These are phyloP conservation scores for Auriscalpium orientale DNA, from an alignment of 768 basidiomycete species.

Conservation along the genomic window DNA sequence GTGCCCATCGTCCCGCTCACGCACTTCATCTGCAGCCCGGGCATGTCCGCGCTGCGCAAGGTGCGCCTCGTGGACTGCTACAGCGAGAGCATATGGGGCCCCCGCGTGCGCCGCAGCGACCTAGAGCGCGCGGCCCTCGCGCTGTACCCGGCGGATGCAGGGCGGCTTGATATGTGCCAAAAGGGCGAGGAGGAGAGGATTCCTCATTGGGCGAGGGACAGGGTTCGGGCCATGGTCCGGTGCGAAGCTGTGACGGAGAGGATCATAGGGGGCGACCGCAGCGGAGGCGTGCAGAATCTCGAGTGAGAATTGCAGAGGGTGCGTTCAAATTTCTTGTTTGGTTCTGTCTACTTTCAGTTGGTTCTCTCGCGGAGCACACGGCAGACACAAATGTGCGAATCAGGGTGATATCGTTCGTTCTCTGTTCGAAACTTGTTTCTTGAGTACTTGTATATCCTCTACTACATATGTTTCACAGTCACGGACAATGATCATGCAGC, in stretches of 20 bases:
- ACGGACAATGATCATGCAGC: too few relatives aligned
- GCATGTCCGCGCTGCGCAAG: constrained; percentile 20
- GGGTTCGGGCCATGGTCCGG: constrained; percentile 32
- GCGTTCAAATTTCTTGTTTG: too few relatives aligned
- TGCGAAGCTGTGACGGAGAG: constrained; percentile 48
- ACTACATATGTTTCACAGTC: too few relatives aligned
- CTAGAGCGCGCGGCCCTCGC: constrained; percentile 31
- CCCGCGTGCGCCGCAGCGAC: constrained; percentile 41
- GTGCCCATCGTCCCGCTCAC: constrained; percentile 35
- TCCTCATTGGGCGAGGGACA: constrained; percentile 18
- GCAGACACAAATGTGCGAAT: too few relatives aligned
- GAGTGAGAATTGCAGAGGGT: not conserved
- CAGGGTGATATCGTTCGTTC: too few relatives aligned
- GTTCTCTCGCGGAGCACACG: too few relatives aligned
- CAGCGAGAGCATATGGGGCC: constrained; percentile 51
- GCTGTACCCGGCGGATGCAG: constrained; percentile 1
- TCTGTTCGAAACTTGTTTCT: too few relatives aligned
- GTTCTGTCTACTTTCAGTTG: too few relatives aligned
- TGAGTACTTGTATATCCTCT: too few relatives aligned
- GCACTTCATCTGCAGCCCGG: constrained; percentile 23
- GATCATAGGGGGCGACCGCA: constrained; percentile 46
- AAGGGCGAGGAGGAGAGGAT: constrained; percentile 4
- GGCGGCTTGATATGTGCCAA: not conserved
- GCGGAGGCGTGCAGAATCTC: constrained; percentile 20
- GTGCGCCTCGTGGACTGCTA: constrained; percentile 48